A percentile compares a stretch with the other conserved stretches of the same genome.
Conservation (phyloP, 345 rosid species). For the Acer campestre region DNA sequence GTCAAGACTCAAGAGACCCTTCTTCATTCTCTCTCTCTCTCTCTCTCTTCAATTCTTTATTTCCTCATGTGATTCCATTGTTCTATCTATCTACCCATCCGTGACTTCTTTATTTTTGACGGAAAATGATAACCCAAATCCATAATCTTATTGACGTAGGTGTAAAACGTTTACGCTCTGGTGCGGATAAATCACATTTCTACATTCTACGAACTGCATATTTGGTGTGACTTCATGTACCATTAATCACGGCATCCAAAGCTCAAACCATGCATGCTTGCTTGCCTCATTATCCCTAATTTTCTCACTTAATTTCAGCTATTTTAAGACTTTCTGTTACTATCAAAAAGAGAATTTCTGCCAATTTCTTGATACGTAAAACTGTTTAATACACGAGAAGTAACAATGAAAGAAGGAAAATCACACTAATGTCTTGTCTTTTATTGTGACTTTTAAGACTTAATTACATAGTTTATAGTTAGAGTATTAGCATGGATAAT, state of each 20-base stretch:
- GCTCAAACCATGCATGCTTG: constrained; percentile 11
- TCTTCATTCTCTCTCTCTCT: constrained; percentile 12
- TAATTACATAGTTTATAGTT: neutral
- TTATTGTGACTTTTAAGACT: neutral
- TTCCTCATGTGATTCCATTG: constrained; percentile 27
- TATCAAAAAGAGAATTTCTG: neutral
- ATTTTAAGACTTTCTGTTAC: constrained; percentile 15
- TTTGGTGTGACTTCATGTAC: constrained; percentile 4
- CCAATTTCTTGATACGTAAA: neutral
- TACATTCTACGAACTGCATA: constrained; percentile 5
- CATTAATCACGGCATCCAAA: constrained; percentile 45
- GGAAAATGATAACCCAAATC: too few relatives aligned
- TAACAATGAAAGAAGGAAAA: neutral
- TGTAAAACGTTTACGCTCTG: neutral
- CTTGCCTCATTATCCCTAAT: neutral
- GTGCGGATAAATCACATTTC: constrained; percentile 21
- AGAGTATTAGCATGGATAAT: constrained; percentile 10
- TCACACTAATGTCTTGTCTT: neutral
- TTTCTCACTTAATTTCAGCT: constrained; percentile 28
- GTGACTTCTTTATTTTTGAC: constrained; percentile 27
- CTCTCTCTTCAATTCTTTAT: neutral
- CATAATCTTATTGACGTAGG: neutral
- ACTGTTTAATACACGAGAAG: constrained; percentile 19
- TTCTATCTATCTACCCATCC: constrained; percentile 21
- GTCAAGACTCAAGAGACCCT: constrained; percentile 18